Conservation (phyloP, 2,329 filamentous ascomycete species). For the Trichophyton verrucosum region DNA sequence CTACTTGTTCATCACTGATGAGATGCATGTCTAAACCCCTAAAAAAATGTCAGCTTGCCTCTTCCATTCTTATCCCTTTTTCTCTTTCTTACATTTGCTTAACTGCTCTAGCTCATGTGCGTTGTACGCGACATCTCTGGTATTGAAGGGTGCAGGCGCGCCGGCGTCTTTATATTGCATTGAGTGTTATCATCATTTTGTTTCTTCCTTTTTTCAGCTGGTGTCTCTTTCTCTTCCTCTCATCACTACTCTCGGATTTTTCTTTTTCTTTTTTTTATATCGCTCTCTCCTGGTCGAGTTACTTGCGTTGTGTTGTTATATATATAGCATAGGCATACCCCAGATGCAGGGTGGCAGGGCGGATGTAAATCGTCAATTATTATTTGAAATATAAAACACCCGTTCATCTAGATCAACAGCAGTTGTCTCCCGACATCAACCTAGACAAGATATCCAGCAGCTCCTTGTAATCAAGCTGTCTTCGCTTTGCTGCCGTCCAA, state of each 20-base stretch:
- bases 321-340: not conserved
- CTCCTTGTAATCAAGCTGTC: not conserved
- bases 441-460: not conserved
- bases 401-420: not conserved
- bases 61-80: not conserved
- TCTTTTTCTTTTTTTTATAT: no score
- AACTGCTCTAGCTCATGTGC: not conserved
- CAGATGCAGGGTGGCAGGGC: not conserved
- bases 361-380: constrained; percentile 1
- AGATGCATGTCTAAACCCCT: not conserved
- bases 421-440: not conserved
- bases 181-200: not conserved
- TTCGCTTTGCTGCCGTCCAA: not conserved
- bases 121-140: not conserved
- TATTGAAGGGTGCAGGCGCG: not conserved
- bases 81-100: not conserved
- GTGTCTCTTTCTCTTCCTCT: not conserved
- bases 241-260: not conserved
- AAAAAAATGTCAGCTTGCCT: not conserved
- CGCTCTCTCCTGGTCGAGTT: not conserved
- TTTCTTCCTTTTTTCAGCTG: not conserved
- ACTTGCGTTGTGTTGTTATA: not conserved
- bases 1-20: not conserved
- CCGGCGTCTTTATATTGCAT: not conserved
- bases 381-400: not conserved